Base-by-base conservation (phyloP, 2,329 filamentous ascomycete genomes). In the Rugonectria rugulosa region DNA sequence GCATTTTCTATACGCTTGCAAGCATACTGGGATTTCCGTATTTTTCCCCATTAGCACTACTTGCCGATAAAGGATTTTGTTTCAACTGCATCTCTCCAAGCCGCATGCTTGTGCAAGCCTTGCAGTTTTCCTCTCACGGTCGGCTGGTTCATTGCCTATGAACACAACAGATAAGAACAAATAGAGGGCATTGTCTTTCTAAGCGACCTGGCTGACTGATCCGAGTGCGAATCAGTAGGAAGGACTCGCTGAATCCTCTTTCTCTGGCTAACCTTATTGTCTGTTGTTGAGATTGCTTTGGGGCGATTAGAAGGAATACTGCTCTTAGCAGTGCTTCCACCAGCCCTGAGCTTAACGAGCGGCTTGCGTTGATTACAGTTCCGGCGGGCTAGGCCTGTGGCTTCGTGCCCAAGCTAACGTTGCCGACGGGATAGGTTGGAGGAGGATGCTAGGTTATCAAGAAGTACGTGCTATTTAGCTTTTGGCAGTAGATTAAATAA, bases 371-470 rank as follows among this genome's bases (percentile, higher is more conserved):
- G 29, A 17, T 54, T 42, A 49, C 17, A 44, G 43, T 57, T 60
- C 11, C 24, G 26, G 12, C 56, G 56, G 34, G 38, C 44, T 32
- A 37, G 54, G 24, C 57, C 57, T 48, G 42, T 60, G 21, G 53
- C 53, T 6, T 37, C 36, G n/a, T 21, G 15, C 24, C 46, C 41
- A 37, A 6, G 24, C 6, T 43, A 2, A 2, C 53, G 37, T 19
- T 56, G 53, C 23, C 37, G 23, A 9, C 32, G 23, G 37, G 50
- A 53, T 27, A 60, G 57, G 40, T 50, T 9, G 7, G 14, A 41
- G 2, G 53, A 50, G 10, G 48, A 60, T 36, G 62, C 61, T 17
- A 63, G 56, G 49, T 59, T 63, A 52, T 63, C 43, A 19, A 54
- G n/a, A 17, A 62, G 59, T 53, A 61, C 50, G 41, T 61, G 43